A percentile compares a stretch with the other conserved stretches of the same genome.
phyloP scores from a whole-genome alignment of 768 basidiomycete genomes.

The Lactarius evosmus region DNA sequence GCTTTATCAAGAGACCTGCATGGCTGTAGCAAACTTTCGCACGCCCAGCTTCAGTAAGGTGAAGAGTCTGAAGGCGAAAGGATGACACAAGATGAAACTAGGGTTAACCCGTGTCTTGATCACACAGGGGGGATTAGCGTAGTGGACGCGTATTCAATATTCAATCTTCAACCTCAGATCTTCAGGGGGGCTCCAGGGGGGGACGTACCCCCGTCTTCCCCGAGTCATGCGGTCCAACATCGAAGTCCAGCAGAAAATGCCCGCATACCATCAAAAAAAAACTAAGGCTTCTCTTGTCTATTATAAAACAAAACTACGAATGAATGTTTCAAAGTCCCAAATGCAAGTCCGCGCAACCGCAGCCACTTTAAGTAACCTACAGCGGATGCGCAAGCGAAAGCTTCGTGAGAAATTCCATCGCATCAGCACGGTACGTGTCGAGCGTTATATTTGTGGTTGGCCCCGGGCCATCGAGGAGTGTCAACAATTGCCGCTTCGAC shows the following conservation, averaged over 20 bases:
- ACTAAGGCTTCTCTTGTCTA: neutral
- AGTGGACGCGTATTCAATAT: too few relatives aligned
- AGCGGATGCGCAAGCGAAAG: neutral
- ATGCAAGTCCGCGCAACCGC: neutral
- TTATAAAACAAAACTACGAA: neutral
- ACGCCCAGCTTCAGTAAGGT: too few relatives aligned
- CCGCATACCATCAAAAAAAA: neutral
- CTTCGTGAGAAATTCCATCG: slow-evolving; percentile 4
- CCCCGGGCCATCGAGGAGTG: slow-evolving; percentile 17
- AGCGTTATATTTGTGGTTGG: slow-evolving; percentile 13
- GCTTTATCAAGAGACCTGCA: too few relatives aligned
- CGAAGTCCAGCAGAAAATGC: neutral
- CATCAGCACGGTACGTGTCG: slow-evolving; percentile 28
- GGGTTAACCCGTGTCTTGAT: too few relatives aligned
- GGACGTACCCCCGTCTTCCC: too few relatives aligned
- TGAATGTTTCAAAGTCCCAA: neutral
- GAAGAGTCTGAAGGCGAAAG: too few relatives aligned
- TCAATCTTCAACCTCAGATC: too few relatives aligned
- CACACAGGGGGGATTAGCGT: too few relatives aligned
- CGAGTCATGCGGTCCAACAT: neutral
- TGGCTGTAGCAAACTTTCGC: too few relatives aligned
- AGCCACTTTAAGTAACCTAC: neutral
- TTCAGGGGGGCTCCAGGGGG: too few relatives aligned
- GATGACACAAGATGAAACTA: too few relatives aligned
- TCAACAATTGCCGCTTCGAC: slow-evolving; percentile 11